phyloP scores from a whole-genome alignment of 2,329 filamentous ascomycete genomes.

The Ophiostoma quercus region DNA sequence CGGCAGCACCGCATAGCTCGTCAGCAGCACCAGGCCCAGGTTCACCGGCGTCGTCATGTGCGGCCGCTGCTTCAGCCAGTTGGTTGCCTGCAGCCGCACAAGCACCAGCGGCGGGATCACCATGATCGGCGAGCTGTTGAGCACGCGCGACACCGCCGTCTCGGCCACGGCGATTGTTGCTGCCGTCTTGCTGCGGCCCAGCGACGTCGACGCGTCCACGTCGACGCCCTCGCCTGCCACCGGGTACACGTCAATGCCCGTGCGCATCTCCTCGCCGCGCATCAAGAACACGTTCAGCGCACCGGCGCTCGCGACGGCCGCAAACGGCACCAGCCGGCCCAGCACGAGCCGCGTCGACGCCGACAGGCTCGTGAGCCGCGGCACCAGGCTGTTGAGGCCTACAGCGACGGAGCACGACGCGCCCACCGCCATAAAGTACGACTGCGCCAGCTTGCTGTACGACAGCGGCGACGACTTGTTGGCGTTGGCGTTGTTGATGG shows the following conservation, averaged over 20 bases:
- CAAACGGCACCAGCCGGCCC: constrained; percentile 87
- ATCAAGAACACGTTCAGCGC: constrained; percentile 95
- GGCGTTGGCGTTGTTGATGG: constrained; percentile 94
- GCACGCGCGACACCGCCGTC: constrained; percentile 82
- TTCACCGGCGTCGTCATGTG: constrained; percentile 77
- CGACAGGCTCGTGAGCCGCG: constrained; percentile 69
- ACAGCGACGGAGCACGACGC: constrained; percentile 92
- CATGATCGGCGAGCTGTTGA: constrained; percentile 97
- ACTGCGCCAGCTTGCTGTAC: constrained; percentile 73
- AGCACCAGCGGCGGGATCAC: constrained; percentile 83
- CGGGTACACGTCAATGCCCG: constrained; percentile 88
- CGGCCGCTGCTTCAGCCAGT: constrained; percentile 75
- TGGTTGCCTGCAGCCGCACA: constrained; percentile 74
- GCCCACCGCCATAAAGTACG: constrained; percentile 84
- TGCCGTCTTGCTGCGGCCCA: constrained; percentile 84
- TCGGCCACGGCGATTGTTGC: constrained; percentile 86
- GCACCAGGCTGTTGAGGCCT: constrained; percentile 84
- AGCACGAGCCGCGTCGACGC: constrained; percentile 72
- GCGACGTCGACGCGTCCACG: constrained; percentile 58
- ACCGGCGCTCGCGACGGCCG: constrained; percentile 85
- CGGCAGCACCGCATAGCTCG: constrained; percentile 82
- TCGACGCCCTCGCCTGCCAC: constrained; percentile 39
- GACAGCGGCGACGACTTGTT: constrained; percentile 94
- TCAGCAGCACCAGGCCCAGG: constrained; percentile 77
- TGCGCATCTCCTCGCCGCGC: constrained; percentile 90